Evolutionary conservation across 2,329 filamentous ascomycete species (phyloP).

Genomic region (Grosmannia serpens): DNA sequence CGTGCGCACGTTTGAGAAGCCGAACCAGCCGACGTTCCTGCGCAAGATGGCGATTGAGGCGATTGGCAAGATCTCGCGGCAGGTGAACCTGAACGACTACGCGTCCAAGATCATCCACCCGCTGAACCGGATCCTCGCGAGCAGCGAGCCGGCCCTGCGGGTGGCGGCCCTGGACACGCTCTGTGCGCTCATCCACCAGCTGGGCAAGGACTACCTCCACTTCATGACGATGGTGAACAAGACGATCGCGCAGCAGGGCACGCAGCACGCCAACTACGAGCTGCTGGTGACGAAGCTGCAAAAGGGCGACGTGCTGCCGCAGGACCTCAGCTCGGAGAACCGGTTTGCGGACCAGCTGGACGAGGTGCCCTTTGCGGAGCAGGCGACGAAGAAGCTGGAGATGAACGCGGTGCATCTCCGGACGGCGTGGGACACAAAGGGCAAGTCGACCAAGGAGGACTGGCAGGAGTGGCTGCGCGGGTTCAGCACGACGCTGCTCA

Average conservation of each 20-base stretch:
- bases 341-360: slow-evolving; percentile 68
- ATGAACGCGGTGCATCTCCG: slow-evolving; percentile 98
- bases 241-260: slow-evolving; percentile 63
- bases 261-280: slow-evolving; percentile 84
- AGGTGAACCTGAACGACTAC: slow-evolving; percentile 95
- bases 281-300: slow-evolving; percentile 85
- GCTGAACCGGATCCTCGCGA: slow-evolving; percentile 68
- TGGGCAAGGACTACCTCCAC: slow-evolving; percentile 89
- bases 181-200: slow-evolving; percentile 88
- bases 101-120: slow-evolving; percentile 95
- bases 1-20: slow-evolving; percentile 85
- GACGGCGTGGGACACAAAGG: slow-evolving; percentile 90
- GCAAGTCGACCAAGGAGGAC: slow-evolving; percentile 95
- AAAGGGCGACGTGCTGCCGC: slow-evolving; percentile 88
- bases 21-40: slow-evolving; percentile 66
- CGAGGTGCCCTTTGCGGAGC: slow-evolving; percentile 71
- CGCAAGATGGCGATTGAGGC: slow-evolving; percentile 88
- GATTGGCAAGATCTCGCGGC: slow-evolving; percentile 82
- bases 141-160: slow-evolving; percentile 61
- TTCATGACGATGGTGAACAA: slow-evolving; percentile 93
- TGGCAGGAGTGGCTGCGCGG: slow-evolving; percentile 98
- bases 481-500: slow-evolving; percentile 88
- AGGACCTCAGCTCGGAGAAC: slow-evolving; percentile 81
- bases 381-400: slow-evolving; percentile 84
- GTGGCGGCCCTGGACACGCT: slow-evolving; percentile 84